A percentile compares a stretch with the other conserved stretches of the same genome.
phyloP scores from a whole-genome alignment of 1,284 basidiomycete genomes.

The Fomitopsis schrenkii region DNA sequence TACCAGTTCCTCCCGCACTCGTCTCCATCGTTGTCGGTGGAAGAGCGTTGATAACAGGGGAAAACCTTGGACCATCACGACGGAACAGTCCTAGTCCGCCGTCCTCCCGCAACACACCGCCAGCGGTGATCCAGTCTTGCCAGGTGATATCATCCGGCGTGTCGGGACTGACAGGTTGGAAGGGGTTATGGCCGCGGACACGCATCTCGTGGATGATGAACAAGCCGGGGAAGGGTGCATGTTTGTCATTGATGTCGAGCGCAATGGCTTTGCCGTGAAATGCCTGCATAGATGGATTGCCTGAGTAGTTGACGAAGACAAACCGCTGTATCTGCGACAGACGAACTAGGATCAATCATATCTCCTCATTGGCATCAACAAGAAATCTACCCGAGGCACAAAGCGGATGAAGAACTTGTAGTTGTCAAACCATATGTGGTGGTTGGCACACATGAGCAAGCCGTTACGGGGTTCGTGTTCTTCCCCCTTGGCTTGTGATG shows the following conservation, averaged over 20 bases:
- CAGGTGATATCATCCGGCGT: not conserved
- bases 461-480: not conserved
- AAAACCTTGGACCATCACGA: not conserved
- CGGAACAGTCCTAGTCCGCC: not conserved
- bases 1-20: not conserved
- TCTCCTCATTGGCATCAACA: no score
- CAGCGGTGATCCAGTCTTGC: not conserved
- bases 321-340: no score
- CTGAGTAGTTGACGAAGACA: not conserved
- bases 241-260: conserved; percentile 19
- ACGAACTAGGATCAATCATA: no score
- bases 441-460: not conserved
- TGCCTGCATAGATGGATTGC: not conserved
- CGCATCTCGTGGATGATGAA: conserved; percentile 29
- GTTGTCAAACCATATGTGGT: not conserved
- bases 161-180: conserved; percentile 1
- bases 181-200: conserved; percentile 25
- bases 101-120: not conserved
- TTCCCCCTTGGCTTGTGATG: not conserved
- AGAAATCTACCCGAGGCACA: not conserved
- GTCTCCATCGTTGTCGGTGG: not conserved
- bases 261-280: conserved; percentile 24
- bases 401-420: not conserved
- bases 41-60: not conserved
- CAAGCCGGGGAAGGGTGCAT: conserved; percentile 25